Conservation (phyloP, 768 basidiomycete species). For the Strobilomyces echinocephalus region DNA sequence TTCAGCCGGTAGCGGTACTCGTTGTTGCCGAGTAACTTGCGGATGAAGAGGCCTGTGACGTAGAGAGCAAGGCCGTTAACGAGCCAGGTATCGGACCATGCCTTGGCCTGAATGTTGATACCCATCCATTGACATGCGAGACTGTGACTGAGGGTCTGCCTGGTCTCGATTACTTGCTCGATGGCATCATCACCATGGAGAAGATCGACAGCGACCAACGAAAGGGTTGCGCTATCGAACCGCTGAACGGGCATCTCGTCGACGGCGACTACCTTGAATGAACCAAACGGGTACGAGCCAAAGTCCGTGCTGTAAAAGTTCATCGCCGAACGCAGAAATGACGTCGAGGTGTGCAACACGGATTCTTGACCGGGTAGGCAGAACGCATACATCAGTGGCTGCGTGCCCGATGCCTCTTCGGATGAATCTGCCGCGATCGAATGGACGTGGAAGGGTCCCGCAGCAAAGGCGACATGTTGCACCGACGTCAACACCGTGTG, state of each 20-base stretch:
- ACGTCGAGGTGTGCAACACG: constrained; percentile 62
- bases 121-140: constrained; percentile 96
- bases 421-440: constrained; percentile 60
- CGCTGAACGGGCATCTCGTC: constrained; percentile 79
- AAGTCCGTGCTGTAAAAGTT: constrained; percentile 87
- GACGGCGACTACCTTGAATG: constrained; percentile 92
- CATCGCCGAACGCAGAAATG: constrained; percentile 85
- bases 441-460: constrained; percentile 86
- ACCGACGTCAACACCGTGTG: constrained; percentile 84
- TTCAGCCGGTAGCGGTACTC: constrained; percentile 94
- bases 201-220: constrained; percentile 74
- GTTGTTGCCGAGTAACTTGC: constrained; percentile 88
- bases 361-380: constrained; percentile 86
- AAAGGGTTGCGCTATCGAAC: constrained; percentile 81
- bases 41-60: constrained; percentile 82
- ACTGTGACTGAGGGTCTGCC: constrained; percentile 81
- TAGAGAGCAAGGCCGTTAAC: constrained; percentile 90
- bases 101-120: constrained; percentile 90
- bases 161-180: constrained; percentile 88
- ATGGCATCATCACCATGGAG: constrained; percentile 85
- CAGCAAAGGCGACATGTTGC: constrained; percentile 96
- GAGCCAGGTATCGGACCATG: constrained; percentile 95
- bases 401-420: constrained; percentile 60
- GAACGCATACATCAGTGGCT: constrained; percentile 83
- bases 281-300: constrained; percentile 93